Evolutionary conservation across 768 basidiomycete species (phyloP), one percentile per base, ranked within the genome.

Genomic region (Terana coerulea): DNA sequence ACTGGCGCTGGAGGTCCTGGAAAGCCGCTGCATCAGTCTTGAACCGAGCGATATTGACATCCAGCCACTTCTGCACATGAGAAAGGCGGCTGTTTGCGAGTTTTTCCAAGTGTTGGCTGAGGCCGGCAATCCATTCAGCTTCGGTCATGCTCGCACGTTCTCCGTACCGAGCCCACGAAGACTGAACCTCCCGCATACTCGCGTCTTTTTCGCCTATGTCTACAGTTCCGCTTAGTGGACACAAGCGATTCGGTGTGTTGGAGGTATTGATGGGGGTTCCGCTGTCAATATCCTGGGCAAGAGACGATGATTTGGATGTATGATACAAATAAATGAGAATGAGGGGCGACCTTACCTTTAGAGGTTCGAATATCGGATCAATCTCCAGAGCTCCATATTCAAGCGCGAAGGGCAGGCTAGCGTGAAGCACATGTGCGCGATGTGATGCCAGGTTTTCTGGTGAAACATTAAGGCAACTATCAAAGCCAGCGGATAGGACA

Each of bases 281-380:
- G 6, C 74, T 78, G 51, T 83, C 81, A 41, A 81, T 59, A 58
- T 81, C 80, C 81, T 81, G 25, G n/a, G n/a, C 46, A 21, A 21
- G 5, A 8, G n/a, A 17, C 10, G 14, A 5, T 21, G 11, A 21
- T 46, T n/a, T n/a, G n/a, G n/a, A n/a, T n/a, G n/a, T n/a, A n/a
- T n/a, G n/a, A n/a, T n/a, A n/a, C n/a, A n/a, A n/a, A n/a, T n/a
- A n/a, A n/a, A n/a, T n/a, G n/a, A n/a, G n/a, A n/a, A n/a, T n/a
- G n/a, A n/a, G n/a, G n/a, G n/a, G 2, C n/a, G n/a, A n/a, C n/a
- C 46, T 45, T 17, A 80, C 83, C 71, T 78, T 82, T 24, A 84
- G 61, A 1, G 71, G 73, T 53, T 81, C 80, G 2, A 43, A 56
- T 17, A 74, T 72, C 0, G 79, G 75, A 5, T 74, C 67, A 10